These are phyloP conservation scores for Cystobasidium pallidum DNA, from an alignment of 1,284 basidiomycete species.

Conservation along the genomic window DNA sequence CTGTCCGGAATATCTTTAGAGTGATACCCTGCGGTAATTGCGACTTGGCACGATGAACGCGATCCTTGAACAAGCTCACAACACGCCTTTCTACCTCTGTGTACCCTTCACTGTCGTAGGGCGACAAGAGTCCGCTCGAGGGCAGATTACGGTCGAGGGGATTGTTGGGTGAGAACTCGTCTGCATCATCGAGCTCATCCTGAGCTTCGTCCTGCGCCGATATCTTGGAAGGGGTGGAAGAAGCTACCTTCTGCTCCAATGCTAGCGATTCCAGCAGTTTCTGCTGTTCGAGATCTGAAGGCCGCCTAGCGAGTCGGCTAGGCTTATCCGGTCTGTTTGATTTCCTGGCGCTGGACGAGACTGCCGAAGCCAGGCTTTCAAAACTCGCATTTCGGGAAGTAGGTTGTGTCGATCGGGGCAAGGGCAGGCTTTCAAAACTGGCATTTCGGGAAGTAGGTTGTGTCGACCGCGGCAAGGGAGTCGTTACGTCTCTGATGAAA, in stretches of 20 bases:
- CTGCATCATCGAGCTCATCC: slow-evolving; percentile 39
- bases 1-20: slow-evolving; percentile 49
- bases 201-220: neutral
- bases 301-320: neutral
- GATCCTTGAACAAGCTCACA: slow-evolving; percentile 47
- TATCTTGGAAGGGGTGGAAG: neutral
- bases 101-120: slow-evolving; percentile 24
- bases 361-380: neutral
- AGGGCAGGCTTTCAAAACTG: slow-evolving; percentile 39
- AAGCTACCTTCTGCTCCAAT: slow-evolving; percentile 16
- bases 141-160: slow-evolving; percentile 46
- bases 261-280: slow-evolving; percentile 18
- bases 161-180: slow-evolving; percentile 52
- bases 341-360: neutral
- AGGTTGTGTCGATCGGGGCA: neutral
- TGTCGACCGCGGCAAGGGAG: slow-evolving; percentile 44
- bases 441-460: neutral
- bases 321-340: neutral
- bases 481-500: slow-evolving; percentile 74
- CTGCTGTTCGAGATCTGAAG: slow-evolving; percentile 17
- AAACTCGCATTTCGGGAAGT: neutral
- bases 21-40: slow-evolving; percentile 44
- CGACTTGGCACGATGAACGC: slow-evolving; percentile 45
- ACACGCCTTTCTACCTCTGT: slow-evolving; percentile 27
- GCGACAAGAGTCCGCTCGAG: slow-evolving; percentile 13